Evolutionary conservation across 2,329 filamentous ascomycete species (phyloP).

Genomic region (Talaromyces sp.): DNA sequence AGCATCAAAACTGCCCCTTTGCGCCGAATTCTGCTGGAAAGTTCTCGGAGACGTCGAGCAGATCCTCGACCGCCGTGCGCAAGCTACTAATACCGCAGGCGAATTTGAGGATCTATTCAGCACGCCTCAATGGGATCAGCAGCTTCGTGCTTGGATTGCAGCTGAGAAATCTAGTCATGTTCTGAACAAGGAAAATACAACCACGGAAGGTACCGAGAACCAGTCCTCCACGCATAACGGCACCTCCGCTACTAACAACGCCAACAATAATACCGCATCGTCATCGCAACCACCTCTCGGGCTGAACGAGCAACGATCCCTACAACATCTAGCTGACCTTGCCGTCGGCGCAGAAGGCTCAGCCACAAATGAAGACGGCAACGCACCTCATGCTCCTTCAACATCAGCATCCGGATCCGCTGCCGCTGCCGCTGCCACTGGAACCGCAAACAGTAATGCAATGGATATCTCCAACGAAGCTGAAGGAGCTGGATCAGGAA

Average conservation of each 20-base stretch:
- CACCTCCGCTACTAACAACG: neutral
- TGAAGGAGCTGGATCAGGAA: neutral
- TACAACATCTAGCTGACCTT: constrained; percentile 44
- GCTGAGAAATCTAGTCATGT: constrained; percentile 34
- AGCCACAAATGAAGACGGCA: constrained; percentile 22
- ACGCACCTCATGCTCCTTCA: constrained; percentile 3
- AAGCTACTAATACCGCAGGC: constrained; percentile 25
- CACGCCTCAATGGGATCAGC: constrained; percentile 40
- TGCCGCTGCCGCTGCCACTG: neutral
- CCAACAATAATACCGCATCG: constrained; percentile 1
- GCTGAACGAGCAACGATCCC: constrained; percentile 43
- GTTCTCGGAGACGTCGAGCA: constrained; percentile 51
- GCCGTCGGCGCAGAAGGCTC: constrained; percentile 43
- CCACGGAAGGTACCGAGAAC: constrained; percentile 15
- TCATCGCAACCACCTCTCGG: constrained; percentile 31
- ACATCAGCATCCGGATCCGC: neutral
- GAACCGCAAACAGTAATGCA: neutral
- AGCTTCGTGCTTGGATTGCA: constrained; percentile 41
- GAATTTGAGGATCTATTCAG: constrained; percentile 41
- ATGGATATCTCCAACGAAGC: neutral
- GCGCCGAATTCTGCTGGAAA: constrained; percentile 39
- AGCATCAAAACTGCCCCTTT: constrained; percentile 39
- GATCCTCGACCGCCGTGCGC: constrained; percentile 46
- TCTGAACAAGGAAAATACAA: constrained; percentile 22
- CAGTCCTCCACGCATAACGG: constrained; percentile 7